Conservation (phyloP, 2,329 filamentous ascomycete species). For the Fusarium avenaceum region DNA sequence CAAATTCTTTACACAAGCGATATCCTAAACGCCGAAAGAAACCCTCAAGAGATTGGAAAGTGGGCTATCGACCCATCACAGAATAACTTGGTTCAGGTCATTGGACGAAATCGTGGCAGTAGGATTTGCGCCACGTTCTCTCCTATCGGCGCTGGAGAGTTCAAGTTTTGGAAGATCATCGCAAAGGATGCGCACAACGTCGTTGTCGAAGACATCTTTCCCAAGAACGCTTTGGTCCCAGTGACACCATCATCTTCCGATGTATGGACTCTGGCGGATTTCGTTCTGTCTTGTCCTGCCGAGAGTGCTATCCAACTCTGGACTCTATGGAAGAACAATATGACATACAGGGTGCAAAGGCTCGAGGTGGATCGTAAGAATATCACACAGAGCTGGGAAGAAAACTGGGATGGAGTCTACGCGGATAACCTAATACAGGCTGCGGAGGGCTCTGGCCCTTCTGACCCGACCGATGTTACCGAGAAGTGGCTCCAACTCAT, state of each 20-base stretch:
- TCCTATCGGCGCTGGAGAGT: constrained; percentile 86
- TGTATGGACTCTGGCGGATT: constrained; percentile 85
- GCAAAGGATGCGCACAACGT: constrained; percentile 74
- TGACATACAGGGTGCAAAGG: constrained; percentile 79
- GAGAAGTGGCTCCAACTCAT: constrained; percentile 91
- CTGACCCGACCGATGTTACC: constrained; percentile 76
- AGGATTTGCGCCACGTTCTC: constrained; percentile 84
- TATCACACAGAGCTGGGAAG: constrained; percentile 71
- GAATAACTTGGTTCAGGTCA: constrained; percentile 79
- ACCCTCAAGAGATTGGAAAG: constrained; percentile 77
- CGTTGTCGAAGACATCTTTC: constrained; percentile 79
- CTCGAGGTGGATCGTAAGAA: constrained; percentile 79
- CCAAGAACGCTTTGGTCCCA: constrained; percentile 71
- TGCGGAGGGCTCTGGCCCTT: constrained; percentile 70
- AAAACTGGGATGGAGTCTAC: constrained; percentile 78
- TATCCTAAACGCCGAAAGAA: constrained; percentile 76
- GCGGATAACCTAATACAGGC: constrained; percentile 69
- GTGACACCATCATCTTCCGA: constrained; percentile 77
- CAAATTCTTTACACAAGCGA: constrained; percentile 83
- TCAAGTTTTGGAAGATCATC: constrained; percentile 90
- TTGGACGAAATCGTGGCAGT: constrained; percentile 68
- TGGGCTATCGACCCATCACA: constrained; percentile 85
- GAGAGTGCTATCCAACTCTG: constrained; percentile 74
- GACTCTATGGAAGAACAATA: constrained; percentile 88
- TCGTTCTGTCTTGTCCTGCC: constrained; percentile 70